Evolutionary conservation across 768 basidiomycete genomes (phyloP).

Genomic region (Dentipellis fragilis): DNA sequence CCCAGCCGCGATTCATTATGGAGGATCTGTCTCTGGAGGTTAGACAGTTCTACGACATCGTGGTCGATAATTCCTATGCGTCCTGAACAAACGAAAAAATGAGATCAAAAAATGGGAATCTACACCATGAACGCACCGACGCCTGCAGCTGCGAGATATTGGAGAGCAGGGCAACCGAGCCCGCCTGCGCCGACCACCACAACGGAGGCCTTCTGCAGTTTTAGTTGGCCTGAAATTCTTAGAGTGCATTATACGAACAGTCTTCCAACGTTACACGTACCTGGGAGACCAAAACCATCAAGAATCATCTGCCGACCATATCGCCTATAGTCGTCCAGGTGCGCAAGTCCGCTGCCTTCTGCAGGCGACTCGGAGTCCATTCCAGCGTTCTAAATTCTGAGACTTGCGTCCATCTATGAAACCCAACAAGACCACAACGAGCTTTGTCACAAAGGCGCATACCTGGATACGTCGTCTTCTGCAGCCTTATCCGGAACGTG

Average conservation of each 20-base stretch:
- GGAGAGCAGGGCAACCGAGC: slow-evolving; percentile 89
- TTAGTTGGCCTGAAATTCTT: slow-evolving; percentile 60
- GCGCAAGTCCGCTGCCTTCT: slow-evolving; percentile 3
- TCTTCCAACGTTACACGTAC: slow-evolving; percentile 26
- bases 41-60: slow-evolving; percentile 80
- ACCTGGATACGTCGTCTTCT: no score
- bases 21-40: slow-evolving; percentile 89
- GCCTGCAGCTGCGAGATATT: slow-evolving; percentile 89
- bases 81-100: slow-evolving; percentile 33
- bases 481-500: no score
- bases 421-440: no score
- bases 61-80: slow-evolving; percentile 81
- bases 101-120: slow-evolving; percentile 3
- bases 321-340: slow-evolving; percentile 64
- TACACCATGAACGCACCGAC: slow-evolving; percentile 48
- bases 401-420: no score
- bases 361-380: no score
- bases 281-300: slow-evolving; percentile 77
- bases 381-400: no score
- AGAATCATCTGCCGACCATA: slow-evolving; percentile 98
- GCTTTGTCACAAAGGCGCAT: no score
- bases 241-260: neutral
- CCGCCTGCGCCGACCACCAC: slow-evolving; percentile 93
- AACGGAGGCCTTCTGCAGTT: slow-evolving; percentile 63
- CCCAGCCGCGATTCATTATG: slow-evolving; percentile 68